Evolutionary conservation across 2,329 filamentous ascomycete species (phyloP).

Genomic region (Alternaria gansuensis): DNA sequence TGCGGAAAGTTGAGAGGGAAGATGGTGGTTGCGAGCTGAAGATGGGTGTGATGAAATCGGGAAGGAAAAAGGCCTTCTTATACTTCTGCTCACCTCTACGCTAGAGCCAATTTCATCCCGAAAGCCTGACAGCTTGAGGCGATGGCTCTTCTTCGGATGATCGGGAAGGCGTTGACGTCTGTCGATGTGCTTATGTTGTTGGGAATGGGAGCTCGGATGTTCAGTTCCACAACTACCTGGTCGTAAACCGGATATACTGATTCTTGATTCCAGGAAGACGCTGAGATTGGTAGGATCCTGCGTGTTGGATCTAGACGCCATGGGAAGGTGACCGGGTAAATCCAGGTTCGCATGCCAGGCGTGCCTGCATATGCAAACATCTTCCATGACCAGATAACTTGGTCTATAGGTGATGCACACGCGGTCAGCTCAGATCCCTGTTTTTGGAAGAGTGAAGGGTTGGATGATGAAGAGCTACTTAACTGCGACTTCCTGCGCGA

Average conservation of each 20-base stretch:
- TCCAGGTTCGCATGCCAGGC: conserved; percentile 6
- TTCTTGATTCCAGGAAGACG: not conserved
- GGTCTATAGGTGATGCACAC: not conserved
- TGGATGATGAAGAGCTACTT: too few relatives aligned
- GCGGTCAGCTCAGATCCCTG: not conserved
- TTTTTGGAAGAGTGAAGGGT: too few relatives aligned
- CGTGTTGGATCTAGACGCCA: not conserved
- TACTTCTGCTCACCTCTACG: not conserved
- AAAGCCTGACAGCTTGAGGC: not conserved
- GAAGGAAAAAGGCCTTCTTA: not conserved
- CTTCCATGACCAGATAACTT: not conserved
- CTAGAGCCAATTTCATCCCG: not conserved
- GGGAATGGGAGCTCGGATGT: not conserved
- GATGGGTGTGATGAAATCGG: not conserved
- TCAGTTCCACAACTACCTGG: not conserved
- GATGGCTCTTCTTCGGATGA: not conserved
- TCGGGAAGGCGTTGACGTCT: not conserved
- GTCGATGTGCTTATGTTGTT: not conserved
- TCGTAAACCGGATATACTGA: not conserved
- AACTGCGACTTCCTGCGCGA: not conserved
- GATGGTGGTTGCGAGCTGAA: not conserved
- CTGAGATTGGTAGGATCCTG: not conserved
- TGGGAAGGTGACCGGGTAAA: conserved; percentile 13
- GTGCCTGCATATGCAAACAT: conserved; percentile 1
- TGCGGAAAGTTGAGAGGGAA: not conserved